Evolutionary conservation across 768 basidiomycete genomes (phyloP), one percentile per base, ranked within the genome.

Genomic region (Epithele typhae): DNA sequence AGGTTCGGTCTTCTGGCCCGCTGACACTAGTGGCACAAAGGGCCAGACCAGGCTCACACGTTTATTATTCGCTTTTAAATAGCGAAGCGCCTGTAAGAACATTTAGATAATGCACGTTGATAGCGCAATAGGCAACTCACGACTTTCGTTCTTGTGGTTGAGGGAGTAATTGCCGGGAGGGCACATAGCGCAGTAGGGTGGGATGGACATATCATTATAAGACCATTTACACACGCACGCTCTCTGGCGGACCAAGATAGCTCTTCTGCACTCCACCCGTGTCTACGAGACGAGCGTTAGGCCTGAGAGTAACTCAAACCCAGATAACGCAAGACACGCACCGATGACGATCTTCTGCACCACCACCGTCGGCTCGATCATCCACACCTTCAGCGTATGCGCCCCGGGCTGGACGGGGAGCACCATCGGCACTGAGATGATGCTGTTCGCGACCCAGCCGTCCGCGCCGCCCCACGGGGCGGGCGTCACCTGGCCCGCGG

Each of bases 201-300:
- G 14, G 8, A 30, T 7, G 14, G 27, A 30, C 27, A n/a, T 30
- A 14, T 30, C 27, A 30, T 30, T 30, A 30, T 7, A 30, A 7
- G 8, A 7, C 14, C 27, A 7, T 7, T 25, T 46, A 52, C 51
- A 59, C 49, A n/a, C 45, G 48, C 15, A 68, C 57, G 57, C 78
- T 80, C 60, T 83, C 82, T 1, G 81, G 79, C 25, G 81, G 81
- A 7, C 82, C 82, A 25, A 84, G 67, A 56, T 82, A 84, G 52
- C 79, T 81, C 0, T 73, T 61, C 38, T 62, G 53, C 5, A 82
- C 68, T 14, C 76, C 77, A 25, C 81, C 81, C 21, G 76, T 72
- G 60, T 82, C 81, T 81, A 53, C 14, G 30, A 38, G 9, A 43
- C 32, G 40, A 15, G 14, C 3, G 25, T 52, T 37, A 47, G 30